Conservation (phyloP, 1,284 basidiomycete species). For the Pseudozyma sp. region DNA sequence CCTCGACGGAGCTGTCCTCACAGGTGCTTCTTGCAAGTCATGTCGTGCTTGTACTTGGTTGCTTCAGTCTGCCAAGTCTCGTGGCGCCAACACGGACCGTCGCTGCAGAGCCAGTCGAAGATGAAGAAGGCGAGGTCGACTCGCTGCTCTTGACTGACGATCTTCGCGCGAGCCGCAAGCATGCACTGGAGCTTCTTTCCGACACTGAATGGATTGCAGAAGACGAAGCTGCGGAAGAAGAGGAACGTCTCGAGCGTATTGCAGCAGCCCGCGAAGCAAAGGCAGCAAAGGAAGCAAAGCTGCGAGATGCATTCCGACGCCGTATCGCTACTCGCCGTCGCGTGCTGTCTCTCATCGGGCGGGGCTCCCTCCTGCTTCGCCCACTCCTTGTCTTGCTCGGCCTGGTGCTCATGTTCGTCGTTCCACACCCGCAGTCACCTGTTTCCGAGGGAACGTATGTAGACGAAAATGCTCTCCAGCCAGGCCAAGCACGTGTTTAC, state of each 20-base stretch:
- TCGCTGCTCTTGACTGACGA: slow-evolving; percentile 17
- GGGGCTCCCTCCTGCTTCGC: slow-evolving; percentile 15
- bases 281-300: slow-evolving; percentile 27
- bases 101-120: not conserved
- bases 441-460: slow-evolving; percentile 63
- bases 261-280: slow-evolving; percentile 18
- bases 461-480: slow-evolving; percentile 68
- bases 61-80: slow-evolving; percentile 30
- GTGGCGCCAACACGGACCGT: not conserved
- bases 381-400: slow-evolving; percentile 31
- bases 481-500: slow-evolving; percentile 52
- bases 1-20: slow-evolving; percentile 53
- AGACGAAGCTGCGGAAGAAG: slow-evolving; percentile 4
- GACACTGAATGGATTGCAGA: not conserved
- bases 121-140: slow-evolving; percentile 35
- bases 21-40: slow-evolving; percentile 45
- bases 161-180: not conserved
- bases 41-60: slow-evolving; percentile 35
- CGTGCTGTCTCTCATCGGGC: slow-evolving; percentile 24
- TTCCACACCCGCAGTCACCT: slow-evolving; percentile 56
- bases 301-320: slow-evolving; percentile 29
- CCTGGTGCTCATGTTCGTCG: slow-evolving; percentile 45
- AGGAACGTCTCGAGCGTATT: slow-evolving; percentile 14
- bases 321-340: slow-evolving; percentile 38
- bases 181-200: not conserved